Evolutionary conservation across 495 filamentous ascomycete genomes (phyloP).

Genomic region (Penicillium cataractarum): DNA sequence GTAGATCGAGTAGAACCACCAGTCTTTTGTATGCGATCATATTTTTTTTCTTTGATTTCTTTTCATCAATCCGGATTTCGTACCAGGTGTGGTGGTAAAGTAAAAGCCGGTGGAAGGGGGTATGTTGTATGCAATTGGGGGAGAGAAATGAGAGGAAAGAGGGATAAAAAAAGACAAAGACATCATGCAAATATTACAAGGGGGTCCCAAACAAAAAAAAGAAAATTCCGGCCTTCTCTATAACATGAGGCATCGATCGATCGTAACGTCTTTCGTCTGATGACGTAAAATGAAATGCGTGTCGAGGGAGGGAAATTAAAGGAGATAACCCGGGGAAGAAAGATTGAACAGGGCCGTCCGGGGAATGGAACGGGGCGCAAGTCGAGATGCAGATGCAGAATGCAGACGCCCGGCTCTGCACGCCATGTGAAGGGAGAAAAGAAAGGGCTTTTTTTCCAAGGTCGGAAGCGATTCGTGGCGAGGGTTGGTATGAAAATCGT

Average conservation of each 20-base stretch:
- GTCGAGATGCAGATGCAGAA: constrained; percentile 8
- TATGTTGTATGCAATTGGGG: constrained; percentile 12
- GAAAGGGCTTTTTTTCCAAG: constrained; percentile 13
- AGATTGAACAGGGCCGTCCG: neutral
- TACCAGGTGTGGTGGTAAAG: constrained; percentile 1
- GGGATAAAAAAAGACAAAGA: constrained; percentile 23
- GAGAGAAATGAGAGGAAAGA: constrained; percentile 6
- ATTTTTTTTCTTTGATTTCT: constrained; percentile 19
- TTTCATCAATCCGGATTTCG: constrained; percentile 8
- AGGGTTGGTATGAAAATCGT: constrained; percentile 18
- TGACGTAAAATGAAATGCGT: constrained; percentile 25
- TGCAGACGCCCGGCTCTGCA: constrained; percentile 20
- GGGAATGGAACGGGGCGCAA: constrained; percentile 4
- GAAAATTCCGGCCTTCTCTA: constrained; percentile 44
- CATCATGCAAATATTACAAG: constrained; percentile 37
- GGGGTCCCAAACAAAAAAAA: constrained; percentile 23
- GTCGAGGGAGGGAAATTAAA: constrained; percentile 36
- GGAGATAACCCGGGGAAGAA: constrained; percentile 11
- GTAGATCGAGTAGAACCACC: constrained; percentile 18
- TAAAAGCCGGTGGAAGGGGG: constrained; percentile 4
- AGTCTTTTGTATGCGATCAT: constrained; percentile 15
- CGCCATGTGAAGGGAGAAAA: constrained; percentile 17
- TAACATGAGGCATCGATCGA: constrained; percentile 53
- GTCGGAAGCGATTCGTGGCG: constrained; percentile 29
- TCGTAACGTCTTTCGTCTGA: constrained; percentile 50